Evolutionary conservation across 75 land plant genomes (phyloP).

Genomic region (Chamaecyparis obtusa): DNA sequence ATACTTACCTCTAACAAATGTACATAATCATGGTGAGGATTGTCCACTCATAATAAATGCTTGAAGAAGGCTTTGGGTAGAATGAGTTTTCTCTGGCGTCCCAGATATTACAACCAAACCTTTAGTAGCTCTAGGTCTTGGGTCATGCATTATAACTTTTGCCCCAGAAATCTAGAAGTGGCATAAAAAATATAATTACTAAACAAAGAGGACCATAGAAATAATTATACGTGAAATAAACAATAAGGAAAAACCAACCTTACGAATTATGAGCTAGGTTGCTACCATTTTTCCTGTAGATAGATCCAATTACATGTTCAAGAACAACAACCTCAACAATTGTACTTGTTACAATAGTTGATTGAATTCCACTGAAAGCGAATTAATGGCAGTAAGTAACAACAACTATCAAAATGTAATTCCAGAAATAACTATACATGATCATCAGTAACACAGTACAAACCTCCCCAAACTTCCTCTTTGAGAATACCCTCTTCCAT

Average conservation of each 20-base stretch:
- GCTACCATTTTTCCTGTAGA: slow-evolving; percentile 56
- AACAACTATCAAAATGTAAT: background rate
- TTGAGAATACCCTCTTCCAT: slow-evolving; percentile 12
- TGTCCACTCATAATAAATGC: slow-evolving; percentile 58
- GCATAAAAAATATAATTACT: background rate
- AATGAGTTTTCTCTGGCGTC: slow-evolving; percentile 65
- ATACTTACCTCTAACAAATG: background rate
- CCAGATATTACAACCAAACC: slow-evolving; percentile 55
- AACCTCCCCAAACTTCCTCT: slow-evolving; percentile 12
- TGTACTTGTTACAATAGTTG: slow-evolving; percentile 61
- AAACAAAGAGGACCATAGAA: background rate
- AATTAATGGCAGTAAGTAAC: slow-evolving; percentile 2
- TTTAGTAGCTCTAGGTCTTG: slow-evolving; percentile 32
- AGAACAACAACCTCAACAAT: slow-evolving; percentile 60
- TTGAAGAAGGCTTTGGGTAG: slow-evolving; percentile 71
- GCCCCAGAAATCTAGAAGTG: slow-evolving; percentile 67
- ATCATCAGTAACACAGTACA: background rate
- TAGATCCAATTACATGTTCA: slow-evolving; percentile 37
- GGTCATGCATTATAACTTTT: slow-evolving; percentile 49
- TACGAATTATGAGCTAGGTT: slow-evolving; percentile 44
- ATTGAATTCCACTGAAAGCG: slow-evolving; percentile 33
- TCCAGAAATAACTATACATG: background rate
- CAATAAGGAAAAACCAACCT: slow-evolving; percentile 25
- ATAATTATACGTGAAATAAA: background rate
- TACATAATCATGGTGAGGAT: slow-evolving; percentile 4